These are phyloP conservation scores for Trametes polyzona DNA, from an alignment of 1,284 basidiomycete species.

Conservation along the genomic window DNA sequence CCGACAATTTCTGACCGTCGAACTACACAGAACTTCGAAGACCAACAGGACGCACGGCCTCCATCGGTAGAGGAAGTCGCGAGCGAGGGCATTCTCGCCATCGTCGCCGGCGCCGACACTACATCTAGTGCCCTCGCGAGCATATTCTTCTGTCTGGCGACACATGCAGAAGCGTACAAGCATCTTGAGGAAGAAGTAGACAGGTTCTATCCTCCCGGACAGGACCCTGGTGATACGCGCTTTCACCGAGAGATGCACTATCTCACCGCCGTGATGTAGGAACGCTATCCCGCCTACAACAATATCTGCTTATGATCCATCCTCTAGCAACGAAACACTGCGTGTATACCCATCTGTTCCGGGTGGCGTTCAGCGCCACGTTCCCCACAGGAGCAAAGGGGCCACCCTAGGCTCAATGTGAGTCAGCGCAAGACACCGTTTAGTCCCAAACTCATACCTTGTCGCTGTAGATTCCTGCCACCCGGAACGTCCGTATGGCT, in stretches of 20 bases:
- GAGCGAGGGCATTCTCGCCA: conserved; percentile 20
- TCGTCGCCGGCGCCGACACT: conserved; percentile 38
- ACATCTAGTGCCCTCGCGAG: conserved; percentile 29
- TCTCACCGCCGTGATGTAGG: conserved; percentile 37
- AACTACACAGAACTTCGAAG: conserved; percentile 23
- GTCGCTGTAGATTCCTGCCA: conserved; percentile 23
- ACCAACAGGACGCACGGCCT: conserved; percentile 11
- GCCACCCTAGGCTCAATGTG: conserved; percentile 32
- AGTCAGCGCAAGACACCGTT: conserved; percentile 1
- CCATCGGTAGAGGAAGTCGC: conserved; percentile 14
- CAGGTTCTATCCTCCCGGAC: conserved; percentile 29
- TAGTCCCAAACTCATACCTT: not conserved
- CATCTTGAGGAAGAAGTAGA: conserved; percentile 35
- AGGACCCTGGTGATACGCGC: conserved; percentile 24
- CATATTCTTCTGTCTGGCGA: conserved; percentile 27
- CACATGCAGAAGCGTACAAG: conserved; percentile 21
- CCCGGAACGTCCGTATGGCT: conserved; percentile 29
- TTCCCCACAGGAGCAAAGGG: conserved; percentile 23
- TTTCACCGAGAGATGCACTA: conserved; percentile 33
- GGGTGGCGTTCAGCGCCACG: conserved; percentile 54
- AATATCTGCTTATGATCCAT: not conserved
- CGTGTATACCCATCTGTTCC: conserved; percentile 59
- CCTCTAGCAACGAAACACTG: conserved; percentile 58
- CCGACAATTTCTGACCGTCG: not conserved
- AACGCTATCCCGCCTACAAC: conserved; percentile 29